Percentiles rank a stretch among this genome's conserved stretches.
These are phyloP conservation scores for Quercus parvula DNA, from an alignment of 306 rosid species.

Conservation along the genomic window DNA sequence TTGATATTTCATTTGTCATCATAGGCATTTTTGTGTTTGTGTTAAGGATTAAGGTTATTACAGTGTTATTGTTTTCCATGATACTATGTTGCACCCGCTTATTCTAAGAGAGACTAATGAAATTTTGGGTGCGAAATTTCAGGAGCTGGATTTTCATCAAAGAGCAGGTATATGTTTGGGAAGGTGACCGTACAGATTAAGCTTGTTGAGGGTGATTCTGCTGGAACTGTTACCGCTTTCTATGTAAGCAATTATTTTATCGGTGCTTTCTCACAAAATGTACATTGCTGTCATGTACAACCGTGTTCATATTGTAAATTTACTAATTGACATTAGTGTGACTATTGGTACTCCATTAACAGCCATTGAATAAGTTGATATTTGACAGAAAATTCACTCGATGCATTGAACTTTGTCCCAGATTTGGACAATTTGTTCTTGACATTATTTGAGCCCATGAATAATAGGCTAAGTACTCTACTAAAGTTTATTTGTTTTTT, in stretches of 20 bases:
- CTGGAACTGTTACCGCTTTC: slow-evolving; percentile 94
- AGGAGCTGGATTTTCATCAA: slow-evolving; percentile 95
- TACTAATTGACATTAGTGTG: not conserved
- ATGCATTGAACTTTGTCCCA: slow-evolving; percentile 14
- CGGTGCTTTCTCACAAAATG: not conserved
- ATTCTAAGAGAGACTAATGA: not conserved
- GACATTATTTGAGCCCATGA: slow-evolving; percentile 9
- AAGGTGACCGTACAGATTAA: slow-evolving; percentile 73
- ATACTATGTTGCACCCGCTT: not conserved
- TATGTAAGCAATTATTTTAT: slow-evolving; percentile 44
- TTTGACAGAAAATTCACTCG: not conserved
- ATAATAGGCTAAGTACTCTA: not conserved
- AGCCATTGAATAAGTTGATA: not conserved
- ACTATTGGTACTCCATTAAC: not conserved
- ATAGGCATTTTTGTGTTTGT: no score
- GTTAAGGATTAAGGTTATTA: no score
- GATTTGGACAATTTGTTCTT: slow-evolving; percentile 17
- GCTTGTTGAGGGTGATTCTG: slow-evolving; percentile 90
- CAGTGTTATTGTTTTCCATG: not conserved
- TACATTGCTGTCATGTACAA: not conserved
- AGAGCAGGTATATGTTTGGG: slow-evolving; percentile 81
- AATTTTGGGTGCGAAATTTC: slow-evolving; percentile 15
- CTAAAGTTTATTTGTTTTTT: no score
- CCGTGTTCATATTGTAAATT: not conserved
- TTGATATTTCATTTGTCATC: no score